Base-by-base conservation (phyloP, 2,329 filamentous ascomycete genomes). In the Colletotrichum abscissum region DNA sequence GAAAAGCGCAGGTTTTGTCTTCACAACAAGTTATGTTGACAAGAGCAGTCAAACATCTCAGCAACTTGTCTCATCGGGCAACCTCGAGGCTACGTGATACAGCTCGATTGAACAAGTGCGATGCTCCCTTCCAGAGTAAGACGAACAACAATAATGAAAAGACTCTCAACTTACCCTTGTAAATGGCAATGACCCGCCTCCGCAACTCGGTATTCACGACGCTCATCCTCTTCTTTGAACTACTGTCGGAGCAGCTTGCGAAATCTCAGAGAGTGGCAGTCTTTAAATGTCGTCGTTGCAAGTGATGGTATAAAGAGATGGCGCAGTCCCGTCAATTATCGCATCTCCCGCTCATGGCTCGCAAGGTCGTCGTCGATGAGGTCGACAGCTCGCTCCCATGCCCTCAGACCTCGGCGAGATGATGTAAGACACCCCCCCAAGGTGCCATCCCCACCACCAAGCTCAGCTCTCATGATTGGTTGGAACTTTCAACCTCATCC, bases 101-200 rank as follows among this genome's bases (percentile, higher is more conserved):
- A 58, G 9, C 9, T n/a, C 12, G 16, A 7, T 12, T 57, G 28
- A 19, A 5, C 8, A n/a, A n/a, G 9, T 5, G 30, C 8, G 4
- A 26, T n/a, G 7, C 14, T 33, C 8, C 1, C n/a, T 5, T 4
- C 19, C 5, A 28, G 4, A 28, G 12, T 24, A 38, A 24, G 14
- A 28, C 12, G 3, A 66, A 55, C 12, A 54, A 22, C 33, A 30
- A 22, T n/a, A 16, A 38, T 11, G 35, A 42, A 60, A 59, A 16
- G 49, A 22, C 19, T 7, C 2, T 5, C 26, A 24, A 64, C 71
- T 0, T 33, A 94, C 95, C 94, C 91, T 98, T 98, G 86, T 98
- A 98, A 72, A 98, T 90, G 49, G 89, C 88, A 75, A 98, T 93
- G 58, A 98, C 95, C 80, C 97, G 91, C 73, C 90, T 87, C 67